Conservation (phyloP, 1,139 yeast species). For the Suhomyces wounanorum region DNA sequence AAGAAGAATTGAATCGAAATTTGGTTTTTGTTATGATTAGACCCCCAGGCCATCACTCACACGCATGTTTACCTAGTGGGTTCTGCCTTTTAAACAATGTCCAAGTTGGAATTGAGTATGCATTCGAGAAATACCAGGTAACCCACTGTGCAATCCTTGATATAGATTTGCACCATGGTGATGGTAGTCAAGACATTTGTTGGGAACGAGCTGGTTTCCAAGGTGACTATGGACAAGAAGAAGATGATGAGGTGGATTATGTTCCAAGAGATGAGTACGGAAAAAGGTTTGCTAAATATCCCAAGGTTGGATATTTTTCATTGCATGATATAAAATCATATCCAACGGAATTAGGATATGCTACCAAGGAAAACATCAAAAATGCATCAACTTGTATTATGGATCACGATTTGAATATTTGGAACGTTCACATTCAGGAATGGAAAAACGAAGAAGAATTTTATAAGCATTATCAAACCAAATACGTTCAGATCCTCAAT, state of each 20-base stretch:
- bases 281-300: conserved; percentile 53
- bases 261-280: conserved; percentile 54
- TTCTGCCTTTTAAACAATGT: conserved; percentile 83
- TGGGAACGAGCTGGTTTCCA: conserved; percentile 74
- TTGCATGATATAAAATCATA: conserved; percentile 84
- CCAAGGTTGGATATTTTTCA: conserved; percentile 81
- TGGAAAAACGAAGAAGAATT: conserved; percentile 69
- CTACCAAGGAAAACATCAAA: conserved; percentile 67
- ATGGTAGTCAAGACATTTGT: conserved; percentile 85
- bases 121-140: conserved; percentile 60
- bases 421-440: conserved; percentile 81
- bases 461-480: conserved; percentile 59
- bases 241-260: conserved; percentile 40
- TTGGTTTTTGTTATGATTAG: conserved; percentile 71
- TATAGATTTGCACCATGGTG: conserved; percentile 90
- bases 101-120: conserved; percentile 81
- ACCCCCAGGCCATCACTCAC: conserved; percentile 94
- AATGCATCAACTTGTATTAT: conserved; percentile 80
- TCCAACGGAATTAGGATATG: conserved; percentile 81
- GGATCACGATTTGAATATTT: conserved; percentile 78
- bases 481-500: conserved; percentile 62
- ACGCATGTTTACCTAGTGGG: conserved; percentile 83
- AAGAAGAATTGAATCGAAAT: conserved; percentile 36
- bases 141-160: conserved; percentile 84
- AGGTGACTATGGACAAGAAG: conserved; percentile 52